Evolutionary conservation across 2,329 filamentous ascomycete genomes (phyloP).

Genomic region (Neofusicoccum kwambonambiense): DNA sequence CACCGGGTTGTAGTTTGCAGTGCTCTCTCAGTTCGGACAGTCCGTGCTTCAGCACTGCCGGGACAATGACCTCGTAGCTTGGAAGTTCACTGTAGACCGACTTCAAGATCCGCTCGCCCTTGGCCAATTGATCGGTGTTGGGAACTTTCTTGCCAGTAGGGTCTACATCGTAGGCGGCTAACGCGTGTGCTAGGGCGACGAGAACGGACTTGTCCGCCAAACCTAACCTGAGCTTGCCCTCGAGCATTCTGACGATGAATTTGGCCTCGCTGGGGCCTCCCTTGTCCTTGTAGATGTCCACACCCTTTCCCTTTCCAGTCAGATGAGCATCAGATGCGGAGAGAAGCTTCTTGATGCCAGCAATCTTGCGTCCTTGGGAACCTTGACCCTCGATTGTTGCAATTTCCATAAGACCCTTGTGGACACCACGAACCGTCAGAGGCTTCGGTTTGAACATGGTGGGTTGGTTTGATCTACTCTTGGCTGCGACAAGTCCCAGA

Average conservation of each 20-base stretch:
- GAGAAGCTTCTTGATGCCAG: slow-evolving; percentile 93
- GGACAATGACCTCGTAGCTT: slow-evolving; percentile 92
- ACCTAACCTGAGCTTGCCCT: slow-evolving; percentile 89
- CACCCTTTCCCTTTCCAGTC: slow-evolving; percentile 63
- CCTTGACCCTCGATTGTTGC: slow-evolving; percentile 84
- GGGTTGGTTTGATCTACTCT: slow-evolving; percentile 90
- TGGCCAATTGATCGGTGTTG: slow-evolving; percentile 72
- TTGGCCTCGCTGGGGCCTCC: slow-evolving; percentile 94
- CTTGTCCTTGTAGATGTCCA: slow-evolving; percentile 90
- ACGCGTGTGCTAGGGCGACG: slow-evolving; percentile 83
- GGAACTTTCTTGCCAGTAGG: slow-evolving; percentile 65
- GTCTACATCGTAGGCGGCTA: slow-evolving; percentile 80
- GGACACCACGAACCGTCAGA: slow-evolving; percentile 81
- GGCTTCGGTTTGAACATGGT: slow-evolving; percentile 99
- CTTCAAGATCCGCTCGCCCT: slow-evolving; percentile 84
- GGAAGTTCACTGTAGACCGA: slow-evolving; percentile 92
- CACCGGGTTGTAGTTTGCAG: slow-evolving; percentile 89
- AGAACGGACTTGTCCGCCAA: slow-evolving; percentile 91
- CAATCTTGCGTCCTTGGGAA: slow-evolving; percentile 86
- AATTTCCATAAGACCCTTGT: slow-evolving; percentile 83
- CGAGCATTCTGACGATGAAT: slow-evolving; percentile 86
- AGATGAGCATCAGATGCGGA: slow-evolving; percentile 78
- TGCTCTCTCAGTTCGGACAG: slow-evolving; percentile 78
- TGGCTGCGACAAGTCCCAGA: slow-evolving; percentile 88
- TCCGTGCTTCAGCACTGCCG: slow-evolving; percentile 81